phyloP scores from a whole-genome alignment of 1,284 basidiomycete genomes.

The Ceratobasidium sp. region DNA sequence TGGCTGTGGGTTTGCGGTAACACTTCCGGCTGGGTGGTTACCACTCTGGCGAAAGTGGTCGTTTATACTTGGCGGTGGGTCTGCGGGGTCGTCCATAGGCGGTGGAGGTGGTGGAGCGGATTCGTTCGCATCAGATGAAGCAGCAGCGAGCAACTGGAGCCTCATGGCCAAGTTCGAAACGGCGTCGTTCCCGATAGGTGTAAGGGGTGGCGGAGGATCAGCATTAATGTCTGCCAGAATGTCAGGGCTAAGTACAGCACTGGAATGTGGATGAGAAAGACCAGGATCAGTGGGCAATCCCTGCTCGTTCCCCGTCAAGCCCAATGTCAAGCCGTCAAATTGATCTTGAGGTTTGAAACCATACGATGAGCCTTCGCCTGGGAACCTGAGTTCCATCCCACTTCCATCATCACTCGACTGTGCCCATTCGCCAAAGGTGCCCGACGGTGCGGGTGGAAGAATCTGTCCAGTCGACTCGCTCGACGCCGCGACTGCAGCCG shows the following conservation, averaged over 20 bases:
- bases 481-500: conserved; percentile 59
- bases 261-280: conserved; percentile 36
- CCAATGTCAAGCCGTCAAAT: conserved; percentile 81
- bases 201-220: conserved; percentile 37
- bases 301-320: conserved; percentile 70
- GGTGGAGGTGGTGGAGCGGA: conserved; percentile 77
- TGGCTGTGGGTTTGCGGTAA: conserved; percentile 30
- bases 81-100: conserved; percentile 86
- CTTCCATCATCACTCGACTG: background rate
- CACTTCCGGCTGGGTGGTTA: conserved; percentile 62
- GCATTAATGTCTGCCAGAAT: conserved; percentile 34
- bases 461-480: conserved; percentile 51
- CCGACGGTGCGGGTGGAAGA: conserved; percentile 44
- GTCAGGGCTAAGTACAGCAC: conserved; percentile 25
- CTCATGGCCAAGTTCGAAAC: conserved; percentile 73
- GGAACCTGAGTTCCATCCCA: conserved; percentile 58
- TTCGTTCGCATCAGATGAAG: conserved; percentile 54
- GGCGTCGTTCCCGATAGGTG: conserved; percentile 62
- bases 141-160: conserved; percentile 67
- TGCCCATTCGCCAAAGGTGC: conserved; percentile 41
- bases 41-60: conserved; percentile 53
- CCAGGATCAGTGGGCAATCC: conserved; percentile 67
- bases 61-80: conserved; percentile 85
- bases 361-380: conserved; percentile 79
- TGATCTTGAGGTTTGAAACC: conserved; percentile 77